Evolutionary conservation across 495 filamentous ascomycete genomes (phyloP).

Genomic region (Friedmanniomyces simplex): DNA sequence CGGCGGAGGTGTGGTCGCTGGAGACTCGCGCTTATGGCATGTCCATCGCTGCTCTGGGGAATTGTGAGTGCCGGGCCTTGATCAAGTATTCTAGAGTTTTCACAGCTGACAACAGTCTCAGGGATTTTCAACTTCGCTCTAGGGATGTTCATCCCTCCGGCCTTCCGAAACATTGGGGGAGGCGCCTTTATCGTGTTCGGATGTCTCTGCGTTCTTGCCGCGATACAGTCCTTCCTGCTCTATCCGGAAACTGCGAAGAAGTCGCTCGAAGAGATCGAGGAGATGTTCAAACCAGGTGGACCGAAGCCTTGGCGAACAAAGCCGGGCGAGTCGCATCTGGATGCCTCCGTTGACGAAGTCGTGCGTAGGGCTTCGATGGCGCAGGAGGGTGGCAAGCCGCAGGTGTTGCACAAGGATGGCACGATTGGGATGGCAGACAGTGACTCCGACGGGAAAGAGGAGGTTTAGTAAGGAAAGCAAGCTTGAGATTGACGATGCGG

Average conservation of each 20-base stretch:
- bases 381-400: background rate
- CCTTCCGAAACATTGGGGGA: conserved; percentile 60
- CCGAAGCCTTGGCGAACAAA: conserved; percentile 50
- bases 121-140: too few species aligned
- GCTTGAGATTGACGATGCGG: too few species aligned
- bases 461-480: background rate
- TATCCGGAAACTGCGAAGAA: conserved; percentile 65
- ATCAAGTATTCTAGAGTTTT: too few species aligned
- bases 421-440: background rate
- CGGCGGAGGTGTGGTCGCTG: too few species aligned
- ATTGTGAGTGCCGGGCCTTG: too few species aligned
- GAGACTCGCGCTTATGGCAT: too few species aligned
- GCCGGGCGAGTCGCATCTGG: conserved; percentile 36
- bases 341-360: conserved; percentile 18
- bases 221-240: conserved; percentile 53
- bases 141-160: too few species aligned
- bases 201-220: conserved; percentile 52
- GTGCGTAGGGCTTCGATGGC: background rate
- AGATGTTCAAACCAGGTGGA: conserved; percentile 47
- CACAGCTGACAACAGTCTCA: too few species aligned
- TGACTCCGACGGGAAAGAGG: conserved; percentile 1
- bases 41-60: too few species aligned
- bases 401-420: conserved; percentile 1
- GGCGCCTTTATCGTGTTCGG: conserved; percentile 66
- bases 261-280: conserved; percentile 60